A percentile compares a stretch with the other conserved stretches of the same genome.
phyloP scores from a whole-genome alignment of 176 grass and related monocot genomes.

The Pharus latifolius region DNA sequence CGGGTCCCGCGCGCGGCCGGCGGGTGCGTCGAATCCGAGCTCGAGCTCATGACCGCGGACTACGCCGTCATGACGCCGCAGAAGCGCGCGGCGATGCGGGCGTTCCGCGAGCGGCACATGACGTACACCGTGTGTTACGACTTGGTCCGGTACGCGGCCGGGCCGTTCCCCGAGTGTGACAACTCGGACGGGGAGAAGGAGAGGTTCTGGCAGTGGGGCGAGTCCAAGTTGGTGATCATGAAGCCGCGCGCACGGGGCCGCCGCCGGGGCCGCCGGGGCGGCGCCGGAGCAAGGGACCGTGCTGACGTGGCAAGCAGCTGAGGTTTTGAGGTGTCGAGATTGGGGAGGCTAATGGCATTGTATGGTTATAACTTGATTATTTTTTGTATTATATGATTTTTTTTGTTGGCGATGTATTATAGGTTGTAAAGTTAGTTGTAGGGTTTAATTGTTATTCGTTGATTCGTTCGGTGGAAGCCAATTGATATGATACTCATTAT shows the following conservation, averaged over 20 bases:
- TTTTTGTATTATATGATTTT: background rate
- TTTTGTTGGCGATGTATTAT: background rate
- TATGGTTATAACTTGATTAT: background rate
- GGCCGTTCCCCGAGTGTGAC: constrained; percentile 70
- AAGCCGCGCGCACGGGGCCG: constrained; percentile 28
- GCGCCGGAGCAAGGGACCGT: background rate
- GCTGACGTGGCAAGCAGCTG: constrained; percentile 18
- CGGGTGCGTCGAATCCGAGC: background rate
- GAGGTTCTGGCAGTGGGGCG: constrained; percentile 62
- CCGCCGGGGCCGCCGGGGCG: constrained; percentile 16
- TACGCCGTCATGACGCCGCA: constrained; percentile 52
- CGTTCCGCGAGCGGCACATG: constrained; percentile 50
- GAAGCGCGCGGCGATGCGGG: constrained; percentile 67
- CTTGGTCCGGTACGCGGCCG: constrained; percentile 42
- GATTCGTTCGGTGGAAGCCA: constrained; percentile 35
- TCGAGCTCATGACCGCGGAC: constrained; percentile 39
- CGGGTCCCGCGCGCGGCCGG: background rate
- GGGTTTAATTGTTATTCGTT: constrained; percentile 33
- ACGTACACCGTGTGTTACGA: constrained; percentile 85
- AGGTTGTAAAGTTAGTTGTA: constrained; percentile 21
- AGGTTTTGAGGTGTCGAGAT: background rate
- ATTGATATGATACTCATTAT: background rate
- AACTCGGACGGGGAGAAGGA: constrained; percentile 47
- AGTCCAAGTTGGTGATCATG: constrained; percentile 62
- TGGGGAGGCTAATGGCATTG: background rate